These are phyloP conservation scores for Aspergillus luchuensis DNA, from an alignment of 2,329 filamentous ascomycete species.

Conservation along the genomic window DNA sequence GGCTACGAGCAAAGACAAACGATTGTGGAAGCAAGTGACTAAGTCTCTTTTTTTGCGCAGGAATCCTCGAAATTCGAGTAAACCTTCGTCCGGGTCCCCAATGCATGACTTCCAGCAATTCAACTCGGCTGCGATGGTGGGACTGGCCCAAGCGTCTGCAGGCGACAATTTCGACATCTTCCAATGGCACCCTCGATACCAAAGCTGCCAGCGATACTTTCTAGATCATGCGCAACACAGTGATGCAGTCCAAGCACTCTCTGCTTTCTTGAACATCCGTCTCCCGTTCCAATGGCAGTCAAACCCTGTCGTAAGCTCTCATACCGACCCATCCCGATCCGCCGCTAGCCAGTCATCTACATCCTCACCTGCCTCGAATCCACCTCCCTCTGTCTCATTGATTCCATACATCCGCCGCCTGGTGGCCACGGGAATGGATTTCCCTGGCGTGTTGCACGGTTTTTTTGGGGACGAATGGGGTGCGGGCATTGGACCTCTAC, in stretches of 20 bases:
- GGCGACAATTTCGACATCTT: conserved; percentile 66
- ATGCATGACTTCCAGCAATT: conserved; percentile 39
- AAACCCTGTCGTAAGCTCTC: conserved; percentile 51
- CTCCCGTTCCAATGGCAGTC: conserved; percentile 76
- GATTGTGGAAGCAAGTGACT: conserved; percentile 10
- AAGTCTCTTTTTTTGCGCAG: conserved; percentile 18
- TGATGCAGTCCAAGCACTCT: conserved; percentile 79
- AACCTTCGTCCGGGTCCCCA: conserved; percentile 19
- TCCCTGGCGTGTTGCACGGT: conserved; percentile 80
- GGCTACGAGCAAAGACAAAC: not conserved
- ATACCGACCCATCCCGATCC: conserved; percentile 22
- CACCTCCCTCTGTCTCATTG: conserved; percentile 61
- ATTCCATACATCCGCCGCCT: conserved; percentile 88
- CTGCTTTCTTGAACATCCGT: conserved; percentile 87
- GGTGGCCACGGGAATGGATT: conserved; percentile 89
- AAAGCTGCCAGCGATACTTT: conserved; percentile 88
- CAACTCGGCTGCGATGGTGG: conserved; percentile 42
- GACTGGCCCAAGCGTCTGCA: conserved; percentile 38
- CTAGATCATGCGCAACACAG: conserved; percentile 87
- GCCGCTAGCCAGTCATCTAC: conserved; percentile 45
- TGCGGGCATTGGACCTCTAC: conserved; percentile 75
- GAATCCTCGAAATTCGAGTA: conserved; percentile 20
- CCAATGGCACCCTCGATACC: conserved; percentile 89
- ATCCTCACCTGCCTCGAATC: conserved; percentile 39
- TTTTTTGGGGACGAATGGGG: conserved; percentile 97